Evolutionary conservation across 306 rosid species (phyloP).

Genomic region (Trifolium dubium): DNA sequence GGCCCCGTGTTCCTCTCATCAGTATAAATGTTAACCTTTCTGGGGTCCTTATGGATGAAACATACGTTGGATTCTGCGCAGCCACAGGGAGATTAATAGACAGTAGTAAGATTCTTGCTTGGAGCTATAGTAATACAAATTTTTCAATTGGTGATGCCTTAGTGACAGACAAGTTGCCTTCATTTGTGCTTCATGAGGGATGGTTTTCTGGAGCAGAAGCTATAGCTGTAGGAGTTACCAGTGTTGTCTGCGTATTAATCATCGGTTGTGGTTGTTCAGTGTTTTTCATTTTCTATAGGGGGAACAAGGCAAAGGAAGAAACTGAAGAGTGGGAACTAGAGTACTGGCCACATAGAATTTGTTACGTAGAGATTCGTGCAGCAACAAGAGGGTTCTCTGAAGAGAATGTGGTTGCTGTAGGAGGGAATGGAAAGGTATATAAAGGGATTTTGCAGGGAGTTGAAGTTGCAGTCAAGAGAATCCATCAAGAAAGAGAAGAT

Average conservation of each 20-base stretch:
- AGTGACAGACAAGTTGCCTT: conserved; percentile 54
- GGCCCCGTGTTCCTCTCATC: conserved; percentile 60
- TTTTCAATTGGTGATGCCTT: conserved; percentile 67
- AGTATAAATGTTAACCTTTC: conserved; percentile 53
- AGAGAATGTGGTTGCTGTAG: conserved; percentile 57
- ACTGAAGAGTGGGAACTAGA: conserved; percentile 70
- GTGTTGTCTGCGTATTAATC: conserved; percentile 39
- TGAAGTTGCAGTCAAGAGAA: conserved; percentile 68
- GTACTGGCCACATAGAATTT: conserved; percentile 72
- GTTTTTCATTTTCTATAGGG: conserved; percentile 13
- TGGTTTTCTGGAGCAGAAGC: conserved; percentile 39
- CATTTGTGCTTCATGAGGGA: conserved; percentile 51
- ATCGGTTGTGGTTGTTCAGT: conserved; percentile 35
- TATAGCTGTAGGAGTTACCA: conserved; percentile 39
- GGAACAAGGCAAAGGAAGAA: conserved; percentile 39
- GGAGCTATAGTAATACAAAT: conserved; percentile 63
- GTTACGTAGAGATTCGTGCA: conserved; percentile 51
- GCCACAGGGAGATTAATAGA: conserved; percentile 54
- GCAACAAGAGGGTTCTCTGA: conserved; percentile 66
- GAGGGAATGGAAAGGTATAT: conserved; percentile 67
- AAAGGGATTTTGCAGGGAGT: conserved; percentile 60
- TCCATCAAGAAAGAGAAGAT: conserved; percentile 45
- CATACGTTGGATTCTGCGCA: conserved; percentile 54
- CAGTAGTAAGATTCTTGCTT: conserved; percentile 56
- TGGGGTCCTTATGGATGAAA: conserved; percentile 55